These are phyloP conservation scores for Escovopsis sp. DNA, from an alignment of 2,329 filamentous ascomycete species.

Conservation along the genomic window DNA sequence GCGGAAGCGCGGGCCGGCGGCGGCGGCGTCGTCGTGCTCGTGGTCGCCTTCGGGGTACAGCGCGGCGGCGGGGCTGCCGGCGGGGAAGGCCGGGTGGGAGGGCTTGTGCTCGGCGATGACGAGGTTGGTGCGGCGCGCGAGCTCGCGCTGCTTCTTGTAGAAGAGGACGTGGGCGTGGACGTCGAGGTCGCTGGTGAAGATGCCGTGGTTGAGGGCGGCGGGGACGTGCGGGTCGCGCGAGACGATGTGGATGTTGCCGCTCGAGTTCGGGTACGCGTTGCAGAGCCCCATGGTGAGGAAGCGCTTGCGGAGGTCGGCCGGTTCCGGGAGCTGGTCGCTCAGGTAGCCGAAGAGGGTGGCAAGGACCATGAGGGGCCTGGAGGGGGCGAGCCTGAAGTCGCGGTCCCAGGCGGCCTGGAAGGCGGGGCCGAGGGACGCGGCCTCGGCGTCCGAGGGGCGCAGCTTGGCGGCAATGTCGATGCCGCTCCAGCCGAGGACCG, in stretches of 20 bases:
- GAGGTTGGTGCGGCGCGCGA: conserved; percentile 37
- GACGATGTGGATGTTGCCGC: conserved; percentile 46
- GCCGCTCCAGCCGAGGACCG: conserved; percentile 41
- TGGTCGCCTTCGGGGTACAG: neutral
- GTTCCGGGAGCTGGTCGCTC: neutral
- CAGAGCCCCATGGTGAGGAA: conserved; percentile 38
- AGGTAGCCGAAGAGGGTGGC: conserved; percentile 17
- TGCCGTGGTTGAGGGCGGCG: conserved; percentile 41
- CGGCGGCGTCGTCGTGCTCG: conserved; percentile 10
- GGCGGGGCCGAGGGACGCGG: conserved; percentile 34
- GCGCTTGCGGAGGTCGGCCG: neutral
- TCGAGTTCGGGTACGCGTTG: conserved; percentile 45
- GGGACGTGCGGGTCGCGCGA: conserved; percentile 24
- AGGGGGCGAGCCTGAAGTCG: conserved; percentile 30
- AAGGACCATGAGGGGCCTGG: conserved; percentile 34
- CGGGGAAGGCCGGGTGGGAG: conserved; percentile 28
- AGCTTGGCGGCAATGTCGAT: conserved; percentile 42
- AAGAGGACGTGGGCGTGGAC: conserved; percentile 44
- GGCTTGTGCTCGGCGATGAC: conserved; percentile 31
- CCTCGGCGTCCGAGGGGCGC: conserved; percentile 37
- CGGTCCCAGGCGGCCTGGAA: conserved; percentile 40
- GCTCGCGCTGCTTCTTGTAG: conserved; percentile 49
- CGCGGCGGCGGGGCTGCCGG: conserved; percentile 22
- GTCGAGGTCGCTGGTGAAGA: conserved; percentile 31
- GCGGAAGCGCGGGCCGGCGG: conserved; percentile 7